Base-by-base conservation (phyloP, 768 basidiomycete species). In the Suillus weaverae region DNA sequence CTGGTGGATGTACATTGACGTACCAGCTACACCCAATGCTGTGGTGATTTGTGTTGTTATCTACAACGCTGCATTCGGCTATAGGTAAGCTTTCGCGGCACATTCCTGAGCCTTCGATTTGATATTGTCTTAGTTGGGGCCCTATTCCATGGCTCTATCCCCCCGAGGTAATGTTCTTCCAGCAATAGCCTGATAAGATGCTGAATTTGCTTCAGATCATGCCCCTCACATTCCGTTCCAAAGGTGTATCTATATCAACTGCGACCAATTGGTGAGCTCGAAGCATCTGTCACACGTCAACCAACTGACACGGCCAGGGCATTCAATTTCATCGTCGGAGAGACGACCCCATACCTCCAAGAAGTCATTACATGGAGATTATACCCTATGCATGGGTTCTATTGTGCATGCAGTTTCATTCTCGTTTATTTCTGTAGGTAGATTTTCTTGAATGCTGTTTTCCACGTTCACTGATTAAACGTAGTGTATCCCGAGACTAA, bases 321-420 rank as follows among this genome's bases (percentile, higher is more conserved):
- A n/a, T 93, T 93, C 81, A 95, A 95, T 76, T 97, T 90, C 77
- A 76, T 95, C 64, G 92, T 98, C 46, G 95, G 95, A 38, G 90
- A 92, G 74, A 81, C 87, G 35, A 98, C 95, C 0, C 96, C 95
- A 1, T 84, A 87, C 62, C 80, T 97, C 44, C 94, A 97, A 77
- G 94, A 95, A 65, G 76, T 85, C 26, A 97, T 98, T 69, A 84
- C 84, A 48, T 99, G 96, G 95, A 84, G 92, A 55, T 75, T 98
- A 62, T 97, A 98, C 78, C 93, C 94, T 0, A 96, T 98, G 94
- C 95, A 97, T 70, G 94, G 90, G 30, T 94, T 94, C 79, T 95
- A 94, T 77, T 95, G 94, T 73, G 85, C 85, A 10, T 89, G 91
- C 71, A 93, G 93, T 72, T 92, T 96, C 73, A 79, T 97, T 55